phyloP scores from a whole-genome alignment of 1,139 yeast genomes.

The Hemisphaericaspora xylanilytica region DNA sequence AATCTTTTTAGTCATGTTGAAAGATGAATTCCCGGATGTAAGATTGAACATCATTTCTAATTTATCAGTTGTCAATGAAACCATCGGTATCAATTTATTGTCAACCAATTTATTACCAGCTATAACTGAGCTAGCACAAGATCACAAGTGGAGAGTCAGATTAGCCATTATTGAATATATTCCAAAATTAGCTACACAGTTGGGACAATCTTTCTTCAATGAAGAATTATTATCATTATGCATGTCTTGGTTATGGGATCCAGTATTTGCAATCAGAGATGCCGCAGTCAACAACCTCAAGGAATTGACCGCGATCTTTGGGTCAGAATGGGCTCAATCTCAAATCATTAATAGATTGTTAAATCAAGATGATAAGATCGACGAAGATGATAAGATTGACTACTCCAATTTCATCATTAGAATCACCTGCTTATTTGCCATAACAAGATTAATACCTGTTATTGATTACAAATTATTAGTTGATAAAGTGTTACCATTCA shows the following conservation, averaged over 20 bases:
- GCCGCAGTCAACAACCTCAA: slow-evolving; percentile 88
- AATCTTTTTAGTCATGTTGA: slow-evolving; percentile 86
- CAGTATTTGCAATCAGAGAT: slow-evolving; percentile 92
- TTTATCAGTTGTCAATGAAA: slow-evolving; percentile 87
- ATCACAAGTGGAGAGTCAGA: slow-evolving; percentile 96
- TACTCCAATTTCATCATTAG: slow-evolving; percentile 79
- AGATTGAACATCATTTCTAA: slow-evolving; percentile 91
- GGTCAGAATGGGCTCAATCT: slow-evolving; percentile 88
- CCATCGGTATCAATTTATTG: slow-evolving; percentile 85
- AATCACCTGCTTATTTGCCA: slow-evolving; percentile 85
- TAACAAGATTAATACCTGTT: slow-evolving; percentile 74
- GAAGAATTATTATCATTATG: slow-evolving; percentile 87
- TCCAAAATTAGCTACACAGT: slow-evolving; percentile 92
- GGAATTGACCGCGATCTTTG: slow-evolving; percentile 81
- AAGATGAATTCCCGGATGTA: slow-evolving; percentile 96
- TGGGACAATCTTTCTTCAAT: slow-evolving; percentile 91
- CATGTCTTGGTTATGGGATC: slow-evolving; percentile 98
- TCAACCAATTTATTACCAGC: slow-evolving; percentile 92
- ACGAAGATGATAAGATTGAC: slow-evolving; percentile 41
- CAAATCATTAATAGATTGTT: slow-evolving; percentile 80
- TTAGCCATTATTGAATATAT: slow-evolving; percentile 96
- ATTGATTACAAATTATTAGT: slow-evolving; percentile 57
- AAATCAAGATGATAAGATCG: slow-evolving; percentile 22
- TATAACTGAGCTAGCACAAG: slow-evolving; percentile 92
- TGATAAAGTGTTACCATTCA: slow-evolving; percentile 73